A percentile compares a stretch with the other conserved stretches of the same genome.
These are phyloP conservation scores for Saturnispora mendoncae DNA, from an alignment of 805 yeast species.

Conservation along the genomic window DNA sequence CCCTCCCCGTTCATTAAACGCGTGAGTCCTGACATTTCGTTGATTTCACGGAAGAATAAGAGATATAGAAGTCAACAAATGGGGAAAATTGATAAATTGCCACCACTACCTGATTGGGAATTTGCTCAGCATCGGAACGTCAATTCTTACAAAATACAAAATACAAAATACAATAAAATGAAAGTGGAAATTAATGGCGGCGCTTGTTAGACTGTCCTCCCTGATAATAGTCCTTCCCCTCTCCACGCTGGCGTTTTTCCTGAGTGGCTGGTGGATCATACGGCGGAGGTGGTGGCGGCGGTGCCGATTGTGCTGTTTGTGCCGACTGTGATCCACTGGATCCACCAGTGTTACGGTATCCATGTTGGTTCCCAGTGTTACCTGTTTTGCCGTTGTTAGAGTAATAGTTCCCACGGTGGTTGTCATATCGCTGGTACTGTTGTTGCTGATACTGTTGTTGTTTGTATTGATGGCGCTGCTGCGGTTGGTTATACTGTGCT, in stretches of 20 bases:
- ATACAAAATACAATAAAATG: background rate
- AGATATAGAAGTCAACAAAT: background rate
- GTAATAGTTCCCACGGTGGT: too few relatives aligned
- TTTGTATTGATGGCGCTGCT: background rate
- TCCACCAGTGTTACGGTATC: too few relatives aligned
- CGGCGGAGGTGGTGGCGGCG: conserved; percentile 4
- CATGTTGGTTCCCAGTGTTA: too few relatives aligned
- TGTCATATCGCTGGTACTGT: background rate
- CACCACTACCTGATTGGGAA: background rate
- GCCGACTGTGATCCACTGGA: too few relatives aligned
- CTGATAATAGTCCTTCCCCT: background rate
- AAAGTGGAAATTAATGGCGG: background rate
- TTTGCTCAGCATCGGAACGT: background rate
- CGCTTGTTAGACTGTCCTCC: background rate
- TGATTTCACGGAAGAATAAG: conserved; percentile 12
- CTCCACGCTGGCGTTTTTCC: conserved; percentile 7
- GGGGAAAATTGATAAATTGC: background rate
- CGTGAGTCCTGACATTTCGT: conserved; percentile 27
- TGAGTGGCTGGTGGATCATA: background rate
- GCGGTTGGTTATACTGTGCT: background rate
- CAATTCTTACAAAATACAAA: background rate
- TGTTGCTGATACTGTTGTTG: background rate
- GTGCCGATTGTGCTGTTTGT: background rate
- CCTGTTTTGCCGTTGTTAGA: too few relatives aligned
- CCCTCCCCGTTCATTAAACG: conserved; percentile 25